A percentile compares a stretch with the other conserved stretches of the same genome.
Conservation (phyloP, 176 grass and related monocot species). For the Aegilops tauschii region DNA sequence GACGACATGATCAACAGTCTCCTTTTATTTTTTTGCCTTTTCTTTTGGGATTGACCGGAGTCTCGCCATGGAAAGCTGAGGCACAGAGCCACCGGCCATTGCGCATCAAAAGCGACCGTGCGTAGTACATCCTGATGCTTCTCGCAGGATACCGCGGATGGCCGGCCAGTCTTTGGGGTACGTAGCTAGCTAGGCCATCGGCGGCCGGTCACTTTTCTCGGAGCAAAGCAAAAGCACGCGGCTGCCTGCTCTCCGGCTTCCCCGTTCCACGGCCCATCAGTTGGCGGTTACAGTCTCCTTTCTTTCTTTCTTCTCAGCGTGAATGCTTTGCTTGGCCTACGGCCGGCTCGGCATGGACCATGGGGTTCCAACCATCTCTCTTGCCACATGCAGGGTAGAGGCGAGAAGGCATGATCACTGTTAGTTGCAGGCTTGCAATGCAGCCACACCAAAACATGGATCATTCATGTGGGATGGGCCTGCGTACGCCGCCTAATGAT, state of each 20-base stretch:
- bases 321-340: too few species aligned
- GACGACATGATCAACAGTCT: neutral
- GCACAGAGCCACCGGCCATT: neutral
- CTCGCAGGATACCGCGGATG: neutral
- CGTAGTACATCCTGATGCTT: neutral
- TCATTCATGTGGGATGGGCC: neutral
- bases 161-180: neutral
- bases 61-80: neutral
- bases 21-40: neutral
- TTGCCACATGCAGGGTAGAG: neutral
- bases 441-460: neutral
- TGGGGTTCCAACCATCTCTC: neutral
- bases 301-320: neutral
- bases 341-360: neutral
- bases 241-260: neutral
- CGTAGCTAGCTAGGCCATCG: neutral
- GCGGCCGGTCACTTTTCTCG: neutral
- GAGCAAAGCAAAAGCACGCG: neutral
- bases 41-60: neutral
- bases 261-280: neutral
- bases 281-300: neutral
- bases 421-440: neutral
- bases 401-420: neutral
- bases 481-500: neutral
- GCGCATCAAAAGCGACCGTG: neutral